Base-by-base conservation (phyloP, 768 basidiomycete genomes). In the Amanita subjunquillea region DNA sequence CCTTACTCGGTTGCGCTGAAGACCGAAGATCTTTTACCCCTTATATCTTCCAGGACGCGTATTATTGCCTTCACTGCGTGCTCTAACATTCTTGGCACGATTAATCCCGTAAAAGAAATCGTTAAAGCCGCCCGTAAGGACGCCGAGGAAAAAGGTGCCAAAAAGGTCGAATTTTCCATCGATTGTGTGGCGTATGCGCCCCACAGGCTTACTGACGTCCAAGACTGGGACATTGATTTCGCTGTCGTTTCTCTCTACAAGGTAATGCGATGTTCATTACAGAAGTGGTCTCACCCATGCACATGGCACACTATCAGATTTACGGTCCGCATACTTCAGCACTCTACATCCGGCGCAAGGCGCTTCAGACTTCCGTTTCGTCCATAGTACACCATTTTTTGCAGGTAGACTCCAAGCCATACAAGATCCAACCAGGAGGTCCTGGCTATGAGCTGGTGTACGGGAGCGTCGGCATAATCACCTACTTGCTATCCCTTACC, bases 121-220 rank as follows among this genome's bases (percentile, higher is more conserved):
- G 73, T 79, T 8, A 64, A 66, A 23, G 78, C 77, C 3, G 67
- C 81, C 7, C 65, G 85, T 12, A 68, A 67, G 7, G 69, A 72
- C 15, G 83, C 82, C 2, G 66, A 30, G 30, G 30, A 30, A 9
- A 30, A 30, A 9, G 30, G 65, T 39, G 70, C 72, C 17, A 68
- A 74, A 48, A 30, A 30, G 2, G 30, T 30, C 82, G 85, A 90
- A 63, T 70, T 88, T 12, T 77, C 74, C 0, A 72, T 89, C 2
- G 88, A 90, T 59, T 87, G 86, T 55, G 88, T 90, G 2, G 86
- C 86, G 2, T 88, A 84, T 57, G 84, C 85, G 3, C 86, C 87
- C 0, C 86, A 90, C 60, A 71, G 85, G 12, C 65, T 68, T 51
- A 79, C 90, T 29, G 81, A 90, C 57, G 87, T 87, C 13, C 76